A percentile compares a stretch with the other conserved stretches of the same genome.
phyloP scores from a whole-genome alignment of 106 monocot genomes.

The Dendrobium chrysotoxum region DNA sequence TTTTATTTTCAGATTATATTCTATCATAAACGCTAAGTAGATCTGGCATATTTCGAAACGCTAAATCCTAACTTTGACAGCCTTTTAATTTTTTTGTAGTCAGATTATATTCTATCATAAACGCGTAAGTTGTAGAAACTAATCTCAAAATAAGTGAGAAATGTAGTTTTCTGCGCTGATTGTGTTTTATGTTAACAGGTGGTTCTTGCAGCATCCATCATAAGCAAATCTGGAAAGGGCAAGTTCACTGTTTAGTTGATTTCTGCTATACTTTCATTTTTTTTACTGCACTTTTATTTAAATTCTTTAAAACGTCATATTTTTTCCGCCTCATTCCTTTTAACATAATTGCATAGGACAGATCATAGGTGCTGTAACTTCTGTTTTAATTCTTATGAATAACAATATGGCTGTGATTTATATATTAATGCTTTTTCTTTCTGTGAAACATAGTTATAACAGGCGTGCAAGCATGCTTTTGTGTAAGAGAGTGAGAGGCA shows the following conservation, averaged over 20 bases:
- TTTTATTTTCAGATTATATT: constrained; percentile 2
- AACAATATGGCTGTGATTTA: not conserved
- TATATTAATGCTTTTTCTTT: not conserved
- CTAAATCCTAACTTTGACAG: not conserved
- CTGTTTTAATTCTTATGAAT: not conserved
- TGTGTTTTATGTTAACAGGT: constrained; percentile 11
- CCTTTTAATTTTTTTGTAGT: not conserved
- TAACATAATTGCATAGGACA: not conserved
- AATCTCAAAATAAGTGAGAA: not conserved
- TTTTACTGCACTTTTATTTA: not conserved
- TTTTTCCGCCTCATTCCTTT: not conserved
- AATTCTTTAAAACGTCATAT: not conserved
- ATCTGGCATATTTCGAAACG: not conserved
- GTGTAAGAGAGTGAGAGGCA: not conserved
- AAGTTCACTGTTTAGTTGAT: not conserved
- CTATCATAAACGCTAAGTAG: no score
- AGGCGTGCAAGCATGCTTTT: not conserved
- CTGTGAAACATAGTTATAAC: no score
- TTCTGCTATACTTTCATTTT: not conserved
- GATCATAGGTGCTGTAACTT: not conserved
- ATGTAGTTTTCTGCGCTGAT: not conserved
- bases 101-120: not conserved
- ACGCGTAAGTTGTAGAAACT: not conserved
- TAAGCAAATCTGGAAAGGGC: constrained; percentile 24
- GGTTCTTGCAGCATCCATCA: constrained; percentile 26